A percentile compares a stretch with the other conserved stretches of the same genome.
These are phyloP conservation scores for Agrocybe pediades DNA, from an alignment of 768 basidiomycete genomes.

Conservation along the genomic window DNA sequence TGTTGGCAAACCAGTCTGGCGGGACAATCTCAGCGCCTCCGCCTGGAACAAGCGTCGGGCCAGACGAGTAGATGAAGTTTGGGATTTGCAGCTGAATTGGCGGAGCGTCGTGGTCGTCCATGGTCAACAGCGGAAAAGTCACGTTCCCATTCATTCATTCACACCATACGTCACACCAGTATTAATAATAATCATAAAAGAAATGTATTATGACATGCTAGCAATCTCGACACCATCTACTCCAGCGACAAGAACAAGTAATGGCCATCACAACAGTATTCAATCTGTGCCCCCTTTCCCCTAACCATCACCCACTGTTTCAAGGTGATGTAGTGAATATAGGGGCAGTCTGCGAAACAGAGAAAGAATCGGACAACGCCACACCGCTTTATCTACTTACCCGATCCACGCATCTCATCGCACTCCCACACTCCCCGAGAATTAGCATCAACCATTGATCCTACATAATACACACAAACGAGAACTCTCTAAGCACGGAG, in stretches of 20 bases:
- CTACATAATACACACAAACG: constrained; percentile 15
- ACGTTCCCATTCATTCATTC: not conserved
- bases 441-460: constrained; percentile 5
- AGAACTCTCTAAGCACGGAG: constrained; percentile 58
- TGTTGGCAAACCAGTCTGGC: constrained; percentile 53
- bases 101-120: constrained; percentile 17
- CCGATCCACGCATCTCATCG: constrained; percentile 15
- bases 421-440: not conserved
- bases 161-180: constrained; percentile 1
- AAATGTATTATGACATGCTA: constrained; percentile 7
- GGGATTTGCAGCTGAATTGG: constrained; percentile 59
- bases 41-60: constrained; percentile 65
- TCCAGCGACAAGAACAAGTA: constrained; percentile 5
- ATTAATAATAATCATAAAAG: not conserved
- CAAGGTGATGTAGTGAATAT: constrained; percentile 77
- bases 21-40: constrained; percentile 79
- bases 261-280: constrained; percentile 23
- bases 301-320: constrained; percentile 60
- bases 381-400: not conserved
- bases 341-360: constrained; percentile 36
- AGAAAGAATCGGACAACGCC: constrained; percentile 4
- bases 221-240: not conserved
- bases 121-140: constrained; percentile 10
- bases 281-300: constrained; percentile 82
- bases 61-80: constrained; percentile 57